Percentiles rank a stretch among this genome's conserved stretches.
Conservation (phyloP, 768 basidiomycete genomes). For the Leucocoprinus birnbaumii region DNA sequence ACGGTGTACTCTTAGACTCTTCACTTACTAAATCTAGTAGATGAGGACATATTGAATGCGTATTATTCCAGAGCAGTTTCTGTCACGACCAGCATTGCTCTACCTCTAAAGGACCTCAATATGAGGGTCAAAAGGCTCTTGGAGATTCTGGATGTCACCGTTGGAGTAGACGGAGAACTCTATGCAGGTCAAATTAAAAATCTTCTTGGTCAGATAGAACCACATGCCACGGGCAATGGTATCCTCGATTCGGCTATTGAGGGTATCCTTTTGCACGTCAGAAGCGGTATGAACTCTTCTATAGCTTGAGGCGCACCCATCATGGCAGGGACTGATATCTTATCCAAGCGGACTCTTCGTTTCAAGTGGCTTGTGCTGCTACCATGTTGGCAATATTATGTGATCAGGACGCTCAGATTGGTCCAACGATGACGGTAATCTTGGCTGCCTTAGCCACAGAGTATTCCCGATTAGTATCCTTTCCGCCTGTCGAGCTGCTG, state of each 20-base stretch:
- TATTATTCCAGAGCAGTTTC: conserved; percentile 40
- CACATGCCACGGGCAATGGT: conserved; percentile 28
- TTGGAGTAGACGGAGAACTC: conserved; percentile 47
- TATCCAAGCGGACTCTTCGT: conserved; percentile 33
- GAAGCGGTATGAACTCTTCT: conserved; percentile 39
- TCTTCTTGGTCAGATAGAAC: conserved; percentile 35
- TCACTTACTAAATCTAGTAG: conserved; percentile 52
- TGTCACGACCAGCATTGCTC: background rate
- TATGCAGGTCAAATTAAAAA: conserved; percentile 54
- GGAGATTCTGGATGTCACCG: conserved; percentile 50
- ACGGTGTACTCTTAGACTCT: conserved; percentile 46
- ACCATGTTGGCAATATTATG: conserved; percentile 36
- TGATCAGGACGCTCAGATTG: conserved; percentile 66
- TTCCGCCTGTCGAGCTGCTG: conserved; percentile 15
- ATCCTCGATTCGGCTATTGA: conserved; percentile 55
- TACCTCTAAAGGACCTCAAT: conserved; percentile 23
- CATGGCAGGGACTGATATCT: background rate
- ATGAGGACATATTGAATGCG: conserved; percentile 52
- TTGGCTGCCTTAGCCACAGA: conserved; percentile 32
- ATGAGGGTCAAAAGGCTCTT: conserved; percentile 29
- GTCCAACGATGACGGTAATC: conserved; percentile 43
- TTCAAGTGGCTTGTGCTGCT: conserved; percentile 42
- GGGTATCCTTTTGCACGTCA: conserved; percentile 46
- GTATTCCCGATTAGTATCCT: conserved; percentile 13
- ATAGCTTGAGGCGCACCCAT: conserved; percentile 2